Evolutionary conservation across 1,284 basidiomycete genomes (phyloP), one percentile per base, ranked within the genome.

Genomic region (Ganoderma sinense): DNA sequence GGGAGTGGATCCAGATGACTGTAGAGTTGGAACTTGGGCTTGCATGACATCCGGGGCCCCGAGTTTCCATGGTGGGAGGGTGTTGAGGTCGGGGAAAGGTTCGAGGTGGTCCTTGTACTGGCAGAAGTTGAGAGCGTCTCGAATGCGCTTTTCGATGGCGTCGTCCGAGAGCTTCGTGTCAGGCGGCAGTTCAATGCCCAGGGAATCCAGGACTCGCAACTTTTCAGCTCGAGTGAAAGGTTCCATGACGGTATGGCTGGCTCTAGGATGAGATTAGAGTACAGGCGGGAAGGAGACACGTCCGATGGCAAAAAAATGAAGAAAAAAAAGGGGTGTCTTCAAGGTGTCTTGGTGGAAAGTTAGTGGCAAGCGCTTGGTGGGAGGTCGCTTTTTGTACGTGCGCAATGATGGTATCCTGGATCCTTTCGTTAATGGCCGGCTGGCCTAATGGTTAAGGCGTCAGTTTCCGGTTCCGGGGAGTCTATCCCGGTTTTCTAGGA

Each of bases 391-490:
- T n/a, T n/a, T n/a, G n/a, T n/a, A n/a, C n/a, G n/a, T n/a, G n/a
- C n/a, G n/a, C n/a, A n/a, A n/a, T n/a, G n/a, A n/a, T n/a, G n/a
- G n/a, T n/a, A n/a, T n/a, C n/a, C n/a, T n/a, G n/a, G n/a, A n/a
- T n/a, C n/a, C n/a, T 2, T 5, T 51, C 0, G 1, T 2, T 23
- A 53, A 16, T 63, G 78, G 78, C 78, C 78, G 78, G 69, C 78
- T 79, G 77, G 78, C 78, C 78, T 78, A 79, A 79, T 79, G 78
- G 78, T 79, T 76, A 79, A 79, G 78, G 78, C 77, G 78, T 78
- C 77, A 78, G 78, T 86, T 85, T 86, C 84, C 83, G 83, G 84
- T 71, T 58, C 3, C 8, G 18, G 7, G 48, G 36, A 3, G 41
- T 43, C 16, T 13, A 20, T 3, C 7, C 40, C 40, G 11, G 40